These are phyloP conservation scores for Lachnellula arida DNA, from an alignment of 2,329 filamentous ascomycete genomes.

Conservation along the genomic window DNA sequence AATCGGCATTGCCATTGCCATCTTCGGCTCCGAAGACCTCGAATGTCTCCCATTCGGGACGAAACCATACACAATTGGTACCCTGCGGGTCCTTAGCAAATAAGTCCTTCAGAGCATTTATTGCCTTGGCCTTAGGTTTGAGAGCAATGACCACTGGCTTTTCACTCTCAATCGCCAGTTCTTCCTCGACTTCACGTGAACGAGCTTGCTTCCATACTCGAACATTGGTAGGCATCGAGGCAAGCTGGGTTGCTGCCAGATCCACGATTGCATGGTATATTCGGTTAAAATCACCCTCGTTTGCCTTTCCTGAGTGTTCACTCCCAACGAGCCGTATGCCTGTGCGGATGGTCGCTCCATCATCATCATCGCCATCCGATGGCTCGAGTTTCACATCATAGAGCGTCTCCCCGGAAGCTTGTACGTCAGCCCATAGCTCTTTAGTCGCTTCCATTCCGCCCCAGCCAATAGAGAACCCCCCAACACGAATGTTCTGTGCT, in stretches of 20 bases:
- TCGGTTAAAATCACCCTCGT: too few relatives aligned
- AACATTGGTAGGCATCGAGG: too few relatives aligned
- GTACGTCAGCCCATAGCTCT: slow-evolving; percentile 1
- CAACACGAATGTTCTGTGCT: slow-evolving; percentile 1
- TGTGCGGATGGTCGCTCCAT: too few relatives aligned
- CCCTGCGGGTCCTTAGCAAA: neutral
- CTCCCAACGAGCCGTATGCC: too few relatives aligned
- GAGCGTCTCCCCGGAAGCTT: neutral
- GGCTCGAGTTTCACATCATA: too few relatives aligned
- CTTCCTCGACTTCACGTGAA: neutral
- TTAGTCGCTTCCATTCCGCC: slow-evolving; percentile 18
- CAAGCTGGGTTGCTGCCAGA: too few relatives aligned
- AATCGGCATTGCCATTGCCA: neutral
- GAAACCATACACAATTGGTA: slow-evolving; percentile 17
- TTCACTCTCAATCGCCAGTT: neutral
- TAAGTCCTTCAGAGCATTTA: neutral
- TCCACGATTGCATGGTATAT: too few relatives aligned
- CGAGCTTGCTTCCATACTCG: slow-evolving; percentile 6
- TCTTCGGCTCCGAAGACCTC: neutral
- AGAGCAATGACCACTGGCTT: neutral
- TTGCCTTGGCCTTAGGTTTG: neutral
- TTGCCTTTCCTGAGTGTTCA: too few relatives aligned
- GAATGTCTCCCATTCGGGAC: slow-evolving; percentile 13
- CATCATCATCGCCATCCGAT: too few relatives aligned
- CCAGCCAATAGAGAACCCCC: slow-evolving; percentile 6